These are phyloP conservation scores for Leccinum griseonigrum DNA, from an alignment of 1,284 basidiomycete species.

Conservation along the genomic window DNA sequence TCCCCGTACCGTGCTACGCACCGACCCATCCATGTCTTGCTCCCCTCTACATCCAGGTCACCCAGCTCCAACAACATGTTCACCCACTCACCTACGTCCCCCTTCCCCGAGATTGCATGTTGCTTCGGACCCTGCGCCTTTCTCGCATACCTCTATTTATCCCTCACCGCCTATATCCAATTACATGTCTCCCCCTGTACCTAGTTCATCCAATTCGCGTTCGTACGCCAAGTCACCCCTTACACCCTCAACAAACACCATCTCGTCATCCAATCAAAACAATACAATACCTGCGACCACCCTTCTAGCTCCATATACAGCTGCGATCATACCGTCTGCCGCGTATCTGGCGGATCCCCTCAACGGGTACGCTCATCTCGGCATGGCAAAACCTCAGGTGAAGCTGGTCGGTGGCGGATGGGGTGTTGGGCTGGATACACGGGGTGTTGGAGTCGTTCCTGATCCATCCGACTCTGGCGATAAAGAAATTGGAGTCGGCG, in stretches of 20 bases:
- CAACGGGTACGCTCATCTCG: constrained; percentile 69
- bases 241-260: constrained; percentile 31
- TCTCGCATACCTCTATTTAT: constrained; percentile 27
- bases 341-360: constrained; percentile 64
- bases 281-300: constrained; percentile 45
- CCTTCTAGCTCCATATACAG: constrained; percentile 56
- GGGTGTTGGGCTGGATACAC: constrained; percentile 79
- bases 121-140: constrained; percentile 30
- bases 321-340: constrained; percentile 58
- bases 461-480: constrained; percentile 8
- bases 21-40: constrained; percentile 11
- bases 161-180: constrained; percentile 31
- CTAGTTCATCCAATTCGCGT: constrained; percentile 33
- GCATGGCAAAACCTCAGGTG: constrained; percentile 76
- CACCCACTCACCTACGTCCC: constrained; percentile 28
- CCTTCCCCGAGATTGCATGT: constrained; percentile 31
- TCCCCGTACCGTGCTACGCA: constrained; percentile 27
- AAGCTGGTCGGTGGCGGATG: constrained; percentile 80
- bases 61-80: constrained; percentile 16
- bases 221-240: constrained; percentile 37
- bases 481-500: not conserved
- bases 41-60: constrained; percentile 4
- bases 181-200: constrained; percentile 23
- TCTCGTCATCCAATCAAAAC: constrained; percentile 36
- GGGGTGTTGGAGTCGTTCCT: constrained; percentile 62